Conservation (phyloP, 352 stramenopile genomes). For the Elongisporangium undulatum region DNA sequence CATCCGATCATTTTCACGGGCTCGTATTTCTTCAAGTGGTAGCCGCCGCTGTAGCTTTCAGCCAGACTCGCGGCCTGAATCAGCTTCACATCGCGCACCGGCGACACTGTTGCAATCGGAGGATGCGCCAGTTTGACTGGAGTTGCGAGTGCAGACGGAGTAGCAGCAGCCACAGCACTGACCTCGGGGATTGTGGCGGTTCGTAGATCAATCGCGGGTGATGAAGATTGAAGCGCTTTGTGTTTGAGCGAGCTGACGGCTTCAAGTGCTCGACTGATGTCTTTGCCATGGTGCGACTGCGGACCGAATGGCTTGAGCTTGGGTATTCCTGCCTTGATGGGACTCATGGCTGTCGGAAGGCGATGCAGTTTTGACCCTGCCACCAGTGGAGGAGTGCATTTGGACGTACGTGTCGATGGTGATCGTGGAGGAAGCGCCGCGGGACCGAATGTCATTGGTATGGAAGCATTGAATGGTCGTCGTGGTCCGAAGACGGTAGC, state of each 20-base stretch:
- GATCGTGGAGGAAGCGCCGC: neutral
- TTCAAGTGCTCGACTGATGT: neutral
- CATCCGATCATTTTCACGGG: conserved; percentile 77
- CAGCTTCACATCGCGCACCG: conserved; percentile 40
- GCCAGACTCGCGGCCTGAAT: conserved; percentile 71
- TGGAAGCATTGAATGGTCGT: neutral
- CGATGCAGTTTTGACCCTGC: neutral
- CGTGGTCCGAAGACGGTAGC: neutral
- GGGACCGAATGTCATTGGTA: neutral
- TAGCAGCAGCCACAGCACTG: neutral
- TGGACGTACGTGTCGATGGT: neutral
- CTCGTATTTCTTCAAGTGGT: conserved; percentile 72
- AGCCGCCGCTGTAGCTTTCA: conserved; percentile 78
- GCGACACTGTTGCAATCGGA: neutral
- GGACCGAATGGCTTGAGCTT: neutral
- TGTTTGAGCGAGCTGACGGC: neutral
- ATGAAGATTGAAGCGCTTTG: neutral
- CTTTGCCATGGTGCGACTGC: neutral
- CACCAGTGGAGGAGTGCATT: neutral
- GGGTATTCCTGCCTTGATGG: neutral
- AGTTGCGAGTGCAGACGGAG: neutral
- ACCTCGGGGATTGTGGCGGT: neutral
- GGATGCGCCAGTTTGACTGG: neutral
- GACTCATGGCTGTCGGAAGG: neutral
- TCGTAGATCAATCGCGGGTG: neutral